phyloP scores from a whole-genome alignment of 1,284 basidiomycete species.

The Rhodotorula glutinis region DNA sequence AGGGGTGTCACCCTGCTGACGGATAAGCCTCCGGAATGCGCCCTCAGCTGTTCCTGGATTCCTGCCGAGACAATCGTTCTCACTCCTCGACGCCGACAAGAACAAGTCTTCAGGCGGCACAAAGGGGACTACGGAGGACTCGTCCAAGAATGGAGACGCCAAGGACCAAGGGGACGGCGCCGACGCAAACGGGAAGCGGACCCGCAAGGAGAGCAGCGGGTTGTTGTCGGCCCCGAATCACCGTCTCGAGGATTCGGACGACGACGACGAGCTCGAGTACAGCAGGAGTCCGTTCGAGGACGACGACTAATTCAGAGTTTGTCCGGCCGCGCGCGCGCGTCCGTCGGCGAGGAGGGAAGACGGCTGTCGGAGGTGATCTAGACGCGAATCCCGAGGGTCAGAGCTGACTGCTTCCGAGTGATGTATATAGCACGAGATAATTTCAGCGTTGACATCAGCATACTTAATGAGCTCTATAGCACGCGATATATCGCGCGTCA shows the following conservation, averaged over 20 bases:
- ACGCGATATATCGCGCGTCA: too few relatives aligned
- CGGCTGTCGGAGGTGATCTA: too few relatives aligned
- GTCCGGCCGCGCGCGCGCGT: too few relatives aligned
- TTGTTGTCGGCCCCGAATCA: constrained; percentile 6
- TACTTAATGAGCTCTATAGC: too few relatives aligned
- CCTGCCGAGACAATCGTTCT: constrained; percentile 33
- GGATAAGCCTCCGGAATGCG: too few relatives aligned
- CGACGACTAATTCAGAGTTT: constrained; percentile 8
- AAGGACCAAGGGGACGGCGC: not conserved
- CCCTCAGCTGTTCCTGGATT: constrained; percentile 29
- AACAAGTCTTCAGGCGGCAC: constrained; percentile 12
- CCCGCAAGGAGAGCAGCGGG: constrained; percentile 1
- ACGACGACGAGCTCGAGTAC: constrained; percentile 32
- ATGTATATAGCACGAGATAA: too few relatives aligned
- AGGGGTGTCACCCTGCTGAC: too few relatives aligned
- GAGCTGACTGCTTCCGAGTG: too few relatives aligned
- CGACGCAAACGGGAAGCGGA: not conserved
- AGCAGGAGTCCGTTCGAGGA: constrained; percentile 35
- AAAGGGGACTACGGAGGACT: not conserved
- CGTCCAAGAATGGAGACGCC: not conserved
- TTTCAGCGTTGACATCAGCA: too few relatives aligned
- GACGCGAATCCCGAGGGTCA: too few relatives aligned
- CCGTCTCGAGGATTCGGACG: constrained; percentile 18
- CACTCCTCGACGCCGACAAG: constrained; percentile 27
- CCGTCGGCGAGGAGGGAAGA: not conserved